Base-by-base conservation (phyloP, 1,284 basidiomycete genomes). In the Waitea zeae region DNA sequence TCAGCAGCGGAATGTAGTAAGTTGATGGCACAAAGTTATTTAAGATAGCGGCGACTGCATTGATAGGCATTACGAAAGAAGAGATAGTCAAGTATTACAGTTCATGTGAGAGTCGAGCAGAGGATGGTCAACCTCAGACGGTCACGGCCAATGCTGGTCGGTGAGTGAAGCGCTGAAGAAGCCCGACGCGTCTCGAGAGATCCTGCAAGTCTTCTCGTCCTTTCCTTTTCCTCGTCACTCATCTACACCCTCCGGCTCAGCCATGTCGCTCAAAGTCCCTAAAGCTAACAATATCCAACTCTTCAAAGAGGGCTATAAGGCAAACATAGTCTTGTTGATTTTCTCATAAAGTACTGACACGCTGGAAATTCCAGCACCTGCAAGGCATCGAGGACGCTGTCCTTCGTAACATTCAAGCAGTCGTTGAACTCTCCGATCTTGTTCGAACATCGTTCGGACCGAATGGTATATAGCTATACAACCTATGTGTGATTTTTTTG, bases 371-470 rank as follows among this genome's bases (percentile, higher is more conserved):
- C 44, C 54, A 90, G 82, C 77, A 89, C 50, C 61, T 87, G 31
- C 77, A 79, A 57, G 90, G 90, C 1, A 65, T 96, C 42, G 90
- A 96, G 52, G 90, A 96, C 51, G 88, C 90, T 12, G 82, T 90
- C 17, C 59, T 92, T 44, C 75, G 93, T 41, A 98, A 97, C 61
- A 97, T 97, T 47, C 80, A 90, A 51, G 93, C 95, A 7, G 87
- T 96, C 15, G 67, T 74, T 35, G 93, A 99, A 54, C 68, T 99
- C 34, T 88, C 88, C 29, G 82, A 96, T 59, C 83, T 96, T 45
- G 88, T 97, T 29, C 68, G 93, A 46, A 98, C 95, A 36, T 88
- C 86, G 53, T 95, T 95, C 53, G 92, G 90, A 14, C 92, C 90
- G 20, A 93, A 95, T 53, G 89, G 90, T 83, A 52, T 51, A 78